phyloP scores from a whole-genome alignment of 164 flowering plant genomes.

The Kingdonia uniflora region DNA sequence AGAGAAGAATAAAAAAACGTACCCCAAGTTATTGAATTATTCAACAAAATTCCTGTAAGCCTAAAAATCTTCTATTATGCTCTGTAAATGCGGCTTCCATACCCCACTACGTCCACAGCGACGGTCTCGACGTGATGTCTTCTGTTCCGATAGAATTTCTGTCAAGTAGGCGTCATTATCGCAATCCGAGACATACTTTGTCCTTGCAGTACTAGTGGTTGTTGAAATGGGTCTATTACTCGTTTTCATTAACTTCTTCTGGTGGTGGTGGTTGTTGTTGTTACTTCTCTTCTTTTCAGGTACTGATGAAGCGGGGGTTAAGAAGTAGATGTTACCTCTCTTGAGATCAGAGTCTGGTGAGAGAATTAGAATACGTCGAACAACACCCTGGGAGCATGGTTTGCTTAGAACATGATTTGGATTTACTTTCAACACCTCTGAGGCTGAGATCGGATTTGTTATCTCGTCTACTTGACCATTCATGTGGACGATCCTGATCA shows the following conservation, averaged over 20 bases:
- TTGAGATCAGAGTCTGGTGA: slow-evolving; percentile 76
- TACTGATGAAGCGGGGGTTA: slow-evolving; percentile 52
- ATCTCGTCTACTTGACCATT: slow-evolving; percentile 74
- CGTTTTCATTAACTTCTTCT: background rate
- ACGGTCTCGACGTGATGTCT: slow-evolving; percentile 26
- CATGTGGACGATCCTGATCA: slow-evolving; percentile 82
- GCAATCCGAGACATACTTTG: too few relatives aligned
- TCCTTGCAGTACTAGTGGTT: too few relatives aligned
- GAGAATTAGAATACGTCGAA: slow-evolving; percentile 43
- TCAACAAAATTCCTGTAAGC: slow-evolving; percentile 7
- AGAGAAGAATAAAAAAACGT: too few relatives aligned
- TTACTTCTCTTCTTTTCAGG: slow-evolving; percentile 20
- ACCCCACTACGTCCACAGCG: slow-evolving; percentile 28
- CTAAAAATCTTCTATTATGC: slow-evolving; percentile 57
- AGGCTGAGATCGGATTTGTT: slow-evolving; percentile 49
- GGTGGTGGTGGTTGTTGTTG: background rate
- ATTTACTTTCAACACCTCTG: slow-evolving; percentile 45
- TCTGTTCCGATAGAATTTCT: slow-evolving; percentile 21
- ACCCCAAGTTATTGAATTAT: too few relatives aligned
- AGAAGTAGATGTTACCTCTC: slow-evolving; percentile 73
- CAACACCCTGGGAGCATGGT: slow-evolving; percentile 55
- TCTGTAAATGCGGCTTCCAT: slow-evolving; percentile 70
- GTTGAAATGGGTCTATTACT: background rate
- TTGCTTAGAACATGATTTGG: slow-evolving; percentile 73
- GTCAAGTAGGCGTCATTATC: slow-evolving; percentile 8